These are phyloP conservation scores for Rhodotorula diobovata DNA, from an alignment of 768 basidiomycete species.

Conservation along the genomic window DNA sequence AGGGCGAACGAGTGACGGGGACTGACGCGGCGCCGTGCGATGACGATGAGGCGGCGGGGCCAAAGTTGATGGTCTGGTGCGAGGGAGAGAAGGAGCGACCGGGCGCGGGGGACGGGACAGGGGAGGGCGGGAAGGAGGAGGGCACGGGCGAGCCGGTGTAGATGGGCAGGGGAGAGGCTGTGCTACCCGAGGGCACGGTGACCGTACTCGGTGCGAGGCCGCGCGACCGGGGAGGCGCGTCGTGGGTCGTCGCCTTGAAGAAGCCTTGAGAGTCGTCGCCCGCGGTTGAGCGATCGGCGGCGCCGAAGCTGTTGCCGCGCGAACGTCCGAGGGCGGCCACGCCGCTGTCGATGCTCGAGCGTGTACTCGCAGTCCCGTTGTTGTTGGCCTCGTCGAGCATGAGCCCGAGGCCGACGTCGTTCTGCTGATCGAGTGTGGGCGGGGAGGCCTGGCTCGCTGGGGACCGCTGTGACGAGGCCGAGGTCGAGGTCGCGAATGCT, in stretches of 20 bases:
- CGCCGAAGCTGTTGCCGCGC: not conserved
- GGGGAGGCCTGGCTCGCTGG: not conserved
- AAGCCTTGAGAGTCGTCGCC: conserved; percentile 16
- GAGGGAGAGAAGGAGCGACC: not conserved
- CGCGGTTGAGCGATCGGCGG: not conserved
- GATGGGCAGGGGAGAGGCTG: conserved; percentile 24
- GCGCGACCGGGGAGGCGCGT: not conserved
- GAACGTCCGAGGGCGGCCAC: not conserved
- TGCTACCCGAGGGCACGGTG: conserved; percentile 2
- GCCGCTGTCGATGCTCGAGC: conserved; percentile 16
- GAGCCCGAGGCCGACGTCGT: conserved; percentile 31
- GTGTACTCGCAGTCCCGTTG: not conserved
- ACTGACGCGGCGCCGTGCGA: not conserved
- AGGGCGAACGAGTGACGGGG: conserved; percentile 22
- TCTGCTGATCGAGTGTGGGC: not conserved
- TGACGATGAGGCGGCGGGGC: not conserved
- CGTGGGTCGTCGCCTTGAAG: conserved; percentile 6
- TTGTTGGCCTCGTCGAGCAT: conserved; percentile 23
- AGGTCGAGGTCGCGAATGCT: no score
- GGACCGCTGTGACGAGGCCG: not conserved
- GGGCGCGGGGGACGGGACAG: conserved; percentile 6
- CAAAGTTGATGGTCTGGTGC: conserved; percentile 17
- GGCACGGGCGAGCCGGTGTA: conserved; percentile 26
- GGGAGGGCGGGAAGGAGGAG: conserved; percentile 12
- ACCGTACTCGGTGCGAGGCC: conserved; percentile 6